These are phyloP conservation scores for Coniochaeta prunicola DNA, from an alignment of 2,329 filamentous ascomycete species.

Conservation along the genomic window DNA sequence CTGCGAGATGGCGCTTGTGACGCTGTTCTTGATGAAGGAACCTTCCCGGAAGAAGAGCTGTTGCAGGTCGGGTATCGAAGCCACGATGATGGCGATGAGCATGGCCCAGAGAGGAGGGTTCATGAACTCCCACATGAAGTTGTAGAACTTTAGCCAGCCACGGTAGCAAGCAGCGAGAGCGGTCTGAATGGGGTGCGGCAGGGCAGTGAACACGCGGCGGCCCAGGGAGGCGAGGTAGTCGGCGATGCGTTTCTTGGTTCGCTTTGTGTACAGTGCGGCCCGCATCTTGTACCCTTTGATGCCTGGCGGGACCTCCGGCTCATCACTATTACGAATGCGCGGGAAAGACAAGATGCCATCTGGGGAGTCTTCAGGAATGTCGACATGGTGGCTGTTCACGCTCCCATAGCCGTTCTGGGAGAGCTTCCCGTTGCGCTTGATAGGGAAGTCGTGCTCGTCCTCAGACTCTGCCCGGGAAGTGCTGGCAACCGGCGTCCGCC, in stretches of 20 bases:
- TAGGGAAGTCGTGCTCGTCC: slow-evolving; percentile 30
- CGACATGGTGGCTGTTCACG: slow-evolving; percentile 11
- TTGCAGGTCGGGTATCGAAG: slow-evolving; percentile 78
- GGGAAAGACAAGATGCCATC: slow-evolving; percentile 59
- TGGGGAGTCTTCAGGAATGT: slow-evolving; percentile 30
- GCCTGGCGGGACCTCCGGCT: slow-evolving; percentile 31
- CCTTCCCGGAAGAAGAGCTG: slow-evolving; percentile 80
- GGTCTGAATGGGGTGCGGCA: slow-evolving; percentile 35
- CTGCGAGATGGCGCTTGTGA: slow-evolving; percentile 79
- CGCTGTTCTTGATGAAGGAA: slow-evolving; percentile 86
- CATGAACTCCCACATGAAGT: slow-evolving; percentile 87
- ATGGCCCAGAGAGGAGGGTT: slow-evolving; percentile 98
- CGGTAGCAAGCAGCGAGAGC: slow-evolving; percentile 20
- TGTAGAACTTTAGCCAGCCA: slow-evolving; percentile 39
- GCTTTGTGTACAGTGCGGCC: slow-evolving; percentile 23
- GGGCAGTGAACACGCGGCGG: slow-evolving; percentile 22
- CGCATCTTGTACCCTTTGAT: slow-evolving; percentile 33
- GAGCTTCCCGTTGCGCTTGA: slow-evolving; percentile 6
- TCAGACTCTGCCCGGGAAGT: slow-evolving; percentile 43
- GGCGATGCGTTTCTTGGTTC: slow-evolving; percentile 13
- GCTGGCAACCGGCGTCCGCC: slow-evolving; percentile 45
- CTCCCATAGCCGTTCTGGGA: slow-evolving; percentile 8
- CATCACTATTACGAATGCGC: slow-evolving; percentile 37
- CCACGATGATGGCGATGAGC: slow-evolving; percentile 83
- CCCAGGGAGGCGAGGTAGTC: slow-evolving; percentile 11